Conservation (phyloP, 1,284 basidiomycete genomes). For the Gastroboletus turbinatus region DNA sequence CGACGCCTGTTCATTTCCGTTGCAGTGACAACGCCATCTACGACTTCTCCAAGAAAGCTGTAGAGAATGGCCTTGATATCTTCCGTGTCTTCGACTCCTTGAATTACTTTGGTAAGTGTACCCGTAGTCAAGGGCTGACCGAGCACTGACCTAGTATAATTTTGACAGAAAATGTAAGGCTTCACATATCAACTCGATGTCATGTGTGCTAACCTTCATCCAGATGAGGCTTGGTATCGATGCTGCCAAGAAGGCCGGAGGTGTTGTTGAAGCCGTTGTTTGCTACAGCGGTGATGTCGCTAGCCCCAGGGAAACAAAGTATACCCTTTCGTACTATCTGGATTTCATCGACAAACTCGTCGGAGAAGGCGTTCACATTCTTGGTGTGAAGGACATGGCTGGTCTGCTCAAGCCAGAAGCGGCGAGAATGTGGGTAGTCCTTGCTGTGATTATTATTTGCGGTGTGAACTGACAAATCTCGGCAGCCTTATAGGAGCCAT, state of each 20-base stretch:
- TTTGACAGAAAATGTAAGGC: slow-evolving; percentile 60
- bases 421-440: slow-evolving; percentile 70
- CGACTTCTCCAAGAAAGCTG: slow-evolving; percentile 97
- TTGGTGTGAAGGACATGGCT: slow-evolving; percentile 99
- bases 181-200: neutral
- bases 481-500: slow-evolving; percentile 87
- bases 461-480: slow-evolving; percentile 6
- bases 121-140: neutral
- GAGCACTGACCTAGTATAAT: slow-evolving; percentile 9
- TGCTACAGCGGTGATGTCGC: slow-evolving; percentile 99
- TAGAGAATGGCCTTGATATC: slow-evolving; percentile 98
- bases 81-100: slow-evolving; percentile 99
- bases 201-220: slow-evolving; percentile 14
- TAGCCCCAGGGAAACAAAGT: slow-evolving; percentile 94
- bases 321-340: slow-evolving; percentile 97
- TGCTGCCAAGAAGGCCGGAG: slow-evolving; percentile 99
- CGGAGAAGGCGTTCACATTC: slow-evolving; percentile 93
- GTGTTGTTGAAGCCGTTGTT: slow-evolving; percentile 96
- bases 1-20: slow-evolving; percentile 10
- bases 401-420: slow-evolving; percentile 95
- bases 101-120: slow-evolving; percentile 86
- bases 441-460: neutral
- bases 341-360: slow-evolving; percentile 95
- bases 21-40: slow-evolving; percentile 96
- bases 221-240: slow-evolving; percentile 97